Conservation (phyloP, 768 basidiomycete genomes). For the Auricularia sp. region DNA sequence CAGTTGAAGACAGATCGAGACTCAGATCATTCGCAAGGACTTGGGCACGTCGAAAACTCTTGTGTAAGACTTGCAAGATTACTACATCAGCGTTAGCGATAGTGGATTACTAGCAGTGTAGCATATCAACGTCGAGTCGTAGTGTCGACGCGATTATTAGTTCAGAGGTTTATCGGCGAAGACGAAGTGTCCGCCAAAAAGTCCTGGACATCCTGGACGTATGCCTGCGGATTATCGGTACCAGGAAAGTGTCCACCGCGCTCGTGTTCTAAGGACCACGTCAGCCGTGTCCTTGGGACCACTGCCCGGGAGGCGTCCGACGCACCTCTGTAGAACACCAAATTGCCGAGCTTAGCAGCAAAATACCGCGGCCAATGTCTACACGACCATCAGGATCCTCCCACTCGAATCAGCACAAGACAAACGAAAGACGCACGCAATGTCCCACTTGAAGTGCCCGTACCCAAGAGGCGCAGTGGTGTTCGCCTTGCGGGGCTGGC, state of each 20-base stretch:
- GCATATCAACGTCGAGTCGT: too few species aligned
- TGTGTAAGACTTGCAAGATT: too few species aligned
- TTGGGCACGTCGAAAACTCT: too few species aligned
- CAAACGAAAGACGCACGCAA: neutral
- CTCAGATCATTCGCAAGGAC: too few species aligned
- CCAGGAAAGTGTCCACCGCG: neutral
- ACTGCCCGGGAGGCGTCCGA: neutral
- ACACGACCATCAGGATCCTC: neutral
- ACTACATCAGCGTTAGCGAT: too few species aligned
- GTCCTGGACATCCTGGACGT: neutral
- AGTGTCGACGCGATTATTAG: too few species aligned
- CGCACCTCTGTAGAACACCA: neutral
- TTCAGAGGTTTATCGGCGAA: neutral
- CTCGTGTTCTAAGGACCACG: neutral
- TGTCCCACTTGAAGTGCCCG: neutral
- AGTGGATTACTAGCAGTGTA: too few species aligned
- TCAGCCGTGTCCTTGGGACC: neutral
- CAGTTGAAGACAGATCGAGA: too few species aligned
- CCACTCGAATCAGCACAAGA: neutral
- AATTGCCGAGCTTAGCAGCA: neutral
- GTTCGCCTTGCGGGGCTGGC: neutral
- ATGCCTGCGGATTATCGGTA: neutral
- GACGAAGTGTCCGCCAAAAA: neutral
- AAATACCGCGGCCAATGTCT: neutral
- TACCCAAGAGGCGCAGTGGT: slow-evolving; percentile 3